Evolutionary conservation across 768 basidiomycete genomes (phyloP).

Genomic region (Boletus rubropictus): DNA sequence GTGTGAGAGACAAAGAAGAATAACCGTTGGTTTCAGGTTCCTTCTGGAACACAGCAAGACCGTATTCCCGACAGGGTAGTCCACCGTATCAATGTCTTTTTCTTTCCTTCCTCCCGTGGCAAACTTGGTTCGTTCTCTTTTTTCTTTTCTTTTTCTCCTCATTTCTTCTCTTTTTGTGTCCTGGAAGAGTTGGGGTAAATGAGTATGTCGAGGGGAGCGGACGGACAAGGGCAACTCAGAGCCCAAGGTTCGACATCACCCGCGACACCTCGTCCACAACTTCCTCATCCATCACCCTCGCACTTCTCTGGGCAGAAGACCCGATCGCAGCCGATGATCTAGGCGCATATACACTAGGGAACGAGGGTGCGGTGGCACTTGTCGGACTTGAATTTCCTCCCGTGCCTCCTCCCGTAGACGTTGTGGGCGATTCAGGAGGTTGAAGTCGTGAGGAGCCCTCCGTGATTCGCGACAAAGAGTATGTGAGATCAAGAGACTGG

Average conservation of each 20-base stretch:
- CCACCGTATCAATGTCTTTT: slow-evolving; percentile 7
- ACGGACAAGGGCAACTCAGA: slow-evolving; percentile 34
- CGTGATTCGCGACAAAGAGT: slow-evolving; percentile 76
- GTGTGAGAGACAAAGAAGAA: slow-evolving; percentile 18
- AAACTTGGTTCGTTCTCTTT: slow-evolving; percentile 3
- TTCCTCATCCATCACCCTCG: slow-evolving; percentile 45
- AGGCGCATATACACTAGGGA: slow-evolving; percentile 80
- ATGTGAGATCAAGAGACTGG: slow-evolving; percentile 83
- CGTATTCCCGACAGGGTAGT: slow-evolving; percentile 18
- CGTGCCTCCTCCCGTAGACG: slow-evolving; percentile 64
- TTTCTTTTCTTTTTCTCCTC: neutral
- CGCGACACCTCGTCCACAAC: slow-evolving; percentile 66
- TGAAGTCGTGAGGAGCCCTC: slow-evolving; percentile 57
- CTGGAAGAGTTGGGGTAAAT: slow-evolving; percentile 8
- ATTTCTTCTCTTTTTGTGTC: slow-evolving; percentile 1
- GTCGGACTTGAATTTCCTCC: slow-evolving; percentile 76
- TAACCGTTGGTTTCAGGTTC: slow-evolving; percentile 15
- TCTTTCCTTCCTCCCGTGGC: slow-evolving; percentile 4
- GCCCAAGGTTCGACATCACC: slow-evolving; percentile 70
- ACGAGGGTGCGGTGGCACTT: slow-evolving; percentile 70
- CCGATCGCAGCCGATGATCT: slow-evolving; percentile 46
- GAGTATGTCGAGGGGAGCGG: slow-evolving; percentile 4
- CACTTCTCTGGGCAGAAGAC: slow-evolving; percentile 38
- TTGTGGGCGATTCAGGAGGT: slow-evolving; percentile 77
- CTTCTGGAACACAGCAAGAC: slow-evolving; percentile 21